Conservation (phyloP, 148 eudicot genomes). For the Arbutus unedo region DNA sequence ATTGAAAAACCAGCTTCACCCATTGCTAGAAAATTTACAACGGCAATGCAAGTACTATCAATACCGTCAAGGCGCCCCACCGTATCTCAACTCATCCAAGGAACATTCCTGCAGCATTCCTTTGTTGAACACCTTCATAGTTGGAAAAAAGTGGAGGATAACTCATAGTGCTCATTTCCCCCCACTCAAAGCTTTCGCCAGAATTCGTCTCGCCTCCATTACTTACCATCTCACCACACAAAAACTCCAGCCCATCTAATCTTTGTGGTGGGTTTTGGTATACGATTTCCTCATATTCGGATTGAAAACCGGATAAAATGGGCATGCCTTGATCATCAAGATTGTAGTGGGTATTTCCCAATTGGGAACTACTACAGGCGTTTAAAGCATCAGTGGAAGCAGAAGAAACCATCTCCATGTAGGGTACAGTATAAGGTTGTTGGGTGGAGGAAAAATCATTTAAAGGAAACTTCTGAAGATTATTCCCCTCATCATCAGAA, state of each 20-base stretch:
- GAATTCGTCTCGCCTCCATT: constrained; percentile 11
- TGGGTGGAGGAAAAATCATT: constrained; percentile 5
- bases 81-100: constrained; percentile 28
- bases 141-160: constrained; percentile 28
- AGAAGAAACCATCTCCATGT: constrained; percentile 6
- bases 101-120: constrained; percentile 26
- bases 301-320: constrained; percentile 25
- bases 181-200: constrained; percentile 33
- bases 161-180: constrained; percentile 39
- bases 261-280: constrained; percentile 36
- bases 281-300: constrained; percentile 37
- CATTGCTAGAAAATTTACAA: constrained; percentile 24
- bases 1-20: constrained; percentile 3
- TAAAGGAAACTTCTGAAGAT: constrained; percentile 14
- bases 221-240: constrained; percentile 32
- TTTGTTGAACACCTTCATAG: constrained; percentile 20
- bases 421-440: constrained; percentile 9
- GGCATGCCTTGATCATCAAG: not conserved
- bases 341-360: not conserved
- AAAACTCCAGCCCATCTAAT: constrained; percentile 49
- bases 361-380: not conserved
- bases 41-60: not conserved
- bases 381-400: constrained; percentile 13
- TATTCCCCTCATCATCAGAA: constrained; percentile 11
- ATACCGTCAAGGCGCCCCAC: not conserved